Evolutionary conservation across 1,284 basidiomycete genomes (phyloP).

Genomic region (Mycena citricolor): DNA sequence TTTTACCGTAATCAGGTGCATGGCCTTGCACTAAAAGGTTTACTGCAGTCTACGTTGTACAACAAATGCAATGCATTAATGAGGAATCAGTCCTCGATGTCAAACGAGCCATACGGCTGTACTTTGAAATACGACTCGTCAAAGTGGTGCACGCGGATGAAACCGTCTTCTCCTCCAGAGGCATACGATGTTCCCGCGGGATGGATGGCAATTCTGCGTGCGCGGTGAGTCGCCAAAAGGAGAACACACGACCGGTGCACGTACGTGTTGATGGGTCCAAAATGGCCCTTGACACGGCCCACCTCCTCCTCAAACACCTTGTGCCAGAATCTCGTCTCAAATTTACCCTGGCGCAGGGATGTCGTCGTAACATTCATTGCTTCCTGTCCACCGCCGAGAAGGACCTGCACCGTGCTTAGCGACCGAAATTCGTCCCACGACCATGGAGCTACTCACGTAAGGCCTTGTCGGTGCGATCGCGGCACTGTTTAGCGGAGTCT

Average conservation of each 20-base stretch:
- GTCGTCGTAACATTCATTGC: slow-evolving; percentile 98
- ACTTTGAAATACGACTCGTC: slow-evolving; percentile 90
- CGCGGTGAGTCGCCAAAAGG: slow-evolving; percentile 5
- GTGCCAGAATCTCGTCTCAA: slow-evolving; percentile 99
- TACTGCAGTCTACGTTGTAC: too few species aligned
- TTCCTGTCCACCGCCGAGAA: slow-evolving; percentile 96
- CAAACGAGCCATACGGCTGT: slow-evolving; percentile 87
- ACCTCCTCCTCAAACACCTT: slow-evolving; percentile 98
- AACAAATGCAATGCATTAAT: slow-evolving; percentile 1
- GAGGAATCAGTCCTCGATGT: slow-evolving; percentile 60
- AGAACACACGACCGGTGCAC: slow-evolving; percentile 31
- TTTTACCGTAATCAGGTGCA: too few species aligned
- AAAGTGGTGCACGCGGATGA: slow-evolving; percentile 89
- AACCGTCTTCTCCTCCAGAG: slow-evolving; percentile 96
- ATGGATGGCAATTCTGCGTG: slow-evolving; percentile 81
- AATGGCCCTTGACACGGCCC: slow-evolving; percentile 94
- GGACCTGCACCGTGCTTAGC: slow-evolving; percentile 49
- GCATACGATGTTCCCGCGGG: slow-evolving; percentile 89
- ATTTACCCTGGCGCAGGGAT: slow-evolving; percentile 90
- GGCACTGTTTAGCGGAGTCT: slow-evolving; percentile 96
- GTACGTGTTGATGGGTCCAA: slow-evolving; percentile 97
- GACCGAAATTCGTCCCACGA: not conserved
- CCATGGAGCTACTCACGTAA: slow-evolving; percentile 52
- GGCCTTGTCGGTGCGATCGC: slow-evolving; percentile 84
- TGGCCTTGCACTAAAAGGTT: too few species aligned